These are phyloP conservation scores for Enterocytospora artemiae DNA, from an alignment of 371 early-diverging fungal genomes.

Conservation along the genomic window DNA sequence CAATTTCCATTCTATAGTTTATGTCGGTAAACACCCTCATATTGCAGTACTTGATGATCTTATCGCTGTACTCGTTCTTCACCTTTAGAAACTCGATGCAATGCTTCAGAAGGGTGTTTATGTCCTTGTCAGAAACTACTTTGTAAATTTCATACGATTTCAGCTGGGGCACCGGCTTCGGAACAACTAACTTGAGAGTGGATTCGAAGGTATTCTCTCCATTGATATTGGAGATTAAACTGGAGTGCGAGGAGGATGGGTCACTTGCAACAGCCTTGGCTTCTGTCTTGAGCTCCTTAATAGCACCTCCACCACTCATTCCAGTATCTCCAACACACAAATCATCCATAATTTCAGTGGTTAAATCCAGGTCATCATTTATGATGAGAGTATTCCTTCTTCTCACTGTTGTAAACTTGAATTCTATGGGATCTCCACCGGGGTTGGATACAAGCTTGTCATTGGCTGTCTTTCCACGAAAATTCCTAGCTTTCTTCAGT, in stretches of 20 bases:
- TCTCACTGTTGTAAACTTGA: slow-evolving; percentile 15
- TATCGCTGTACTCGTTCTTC: neutral
- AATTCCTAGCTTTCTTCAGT: too few relatives aligned
- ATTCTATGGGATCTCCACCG: neutral
- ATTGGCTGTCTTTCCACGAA: too few relatives aligned
- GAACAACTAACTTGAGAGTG: neutral
- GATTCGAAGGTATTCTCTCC: too few relatives aligned
- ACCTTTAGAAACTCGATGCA: slow-evolving; percentile 10
- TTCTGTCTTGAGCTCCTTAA: too few relatives aligned
- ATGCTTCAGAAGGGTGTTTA: slow-evolving; percentile 1
- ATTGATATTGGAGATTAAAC: too few relatives aligned
- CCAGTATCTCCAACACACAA: too few relatives aligned
- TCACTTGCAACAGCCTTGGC: too few relatives aligned
- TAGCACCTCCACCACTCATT: too few relatives aligned
- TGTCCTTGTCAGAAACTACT: neutral
- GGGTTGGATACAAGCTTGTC: neutral
- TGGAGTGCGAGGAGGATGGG: too few relatives aligned
- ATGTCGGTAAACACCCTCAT: slow-evolving; percentile 16
- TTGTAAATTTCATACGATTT: slow-evolving; percentile 8
- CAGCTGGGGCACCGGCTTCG: neutral
- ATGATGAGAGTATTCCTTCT: slow-evolving; percentile 8
- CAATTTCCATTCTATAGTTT: slow-evolving; percentile 25
- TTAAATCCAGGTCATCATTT: slow-evolving; percentile 7
- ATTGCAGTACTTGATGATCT: slow-evolving; percentile 1
- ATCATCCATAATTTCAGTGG: slow-evolving; percentile 9